Evolutionary conservation across 2,329 filamentous ascomycete species (phyloP), one percentile per base, ranked within the genome.

Genomic region (Cladosporium colombiae): DNA sequence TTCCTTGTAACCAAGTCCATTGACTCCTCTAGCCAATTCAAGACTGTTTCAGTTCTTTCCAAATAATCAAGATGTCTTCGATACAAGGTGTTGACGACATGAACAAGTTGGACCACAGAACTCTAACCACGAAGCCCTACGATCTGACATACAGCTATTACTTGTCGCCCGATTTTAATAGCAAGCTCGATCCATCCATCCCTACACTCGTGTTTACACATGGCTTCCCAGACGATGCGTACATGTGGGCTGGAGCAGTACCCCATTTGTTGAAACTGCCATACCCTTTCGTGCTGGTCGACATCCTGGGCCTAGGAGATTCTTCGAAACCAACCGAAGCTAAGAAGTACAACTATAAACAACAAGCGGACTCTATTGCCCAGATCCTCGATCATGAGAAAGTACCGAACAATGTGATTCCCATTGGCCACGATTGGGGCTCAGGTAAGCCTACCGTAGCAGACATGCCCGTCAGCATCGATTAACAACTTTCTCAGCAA

Each of bases 201-300:
- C 73, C 72, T 35, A 72, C 82, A 23, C 69, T 83, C 6, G 75
- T 84, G 46, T 73, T 76, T 46, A 49, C 81, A 10, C 84, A 86
- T 74, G 84, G 84, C 66, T 86, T 80, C 67, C 84, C 84, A 5
- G 82, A 84, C 68, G 74, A 79, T 59, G 81, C 82, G 0, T 76
- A 75, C 11, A 76, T 84, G 65, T 86, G 82, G 83, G 72, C 76
- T 23, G 71, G 72, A n/a, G 71, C 71, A 18, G 60, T 74, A 2
- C 71, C 72, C 16, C 70, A 69, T 14, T 66, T 75, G 18, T 62
- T 71, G 35, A 55, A 69, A 6, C 64, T 72, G 2, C 70, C 67
- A 8, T 75, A 72, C 40, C 72, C 70, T 5, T 71, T 81, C 55
- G 69, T 81, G 21, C 74, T 76, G 2, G 72, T 76, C 0, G 80